Conservation (phyloP, 2,329 filamentous ascomycete species). For the Knoxdaviesia capensis region DNA sequence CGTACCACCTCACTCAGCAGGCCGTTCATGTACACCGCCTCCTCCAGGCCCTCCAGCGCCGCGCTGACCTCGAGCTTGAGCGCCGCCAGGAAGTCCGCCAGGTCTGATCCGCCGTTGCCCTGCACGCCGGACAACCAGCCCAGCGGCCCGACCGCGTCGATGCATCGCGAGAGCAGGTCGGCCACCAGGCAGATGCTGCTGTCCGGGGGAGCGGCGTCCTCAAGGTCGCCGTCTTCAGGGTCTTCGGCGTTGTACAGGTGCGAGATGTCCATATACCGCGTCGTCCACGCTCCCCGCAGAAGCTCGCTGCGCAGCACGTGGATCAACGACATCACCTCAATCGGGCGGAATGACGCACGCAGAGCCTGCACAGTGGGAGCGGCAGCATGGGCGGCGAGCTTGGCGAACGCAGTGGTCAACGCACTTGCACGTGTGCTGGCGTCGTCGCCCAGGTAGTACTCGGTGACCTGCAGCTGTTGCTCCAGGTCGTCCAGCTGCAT, state of each 20-base stretch:
- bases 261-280: conserved; percentile 43
- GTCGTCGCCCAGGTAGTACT: conserved; percentile 46
- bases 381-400: conserved; percentile 45
- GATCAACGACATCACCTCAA: conserved; percentile 52
- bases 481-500: conserved; percentile 41
- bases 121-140: conserved; percentile 52
- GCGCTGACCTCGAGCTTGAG: conserved; percentile 50
- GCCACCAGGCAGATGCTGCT: conserved; percentile 51
- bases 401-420: conserved; percentile 47
- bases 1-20: conserved; percentile 45
- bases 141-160: conserved; percentile 55
- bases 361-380: conserved; percentile 40
- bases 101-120: conserved; percentile 28
- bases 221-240: conserved; percentile 17
- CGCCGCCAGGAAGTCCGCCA: conserved; percentile 42
- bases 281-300: conserved; percentile 56
- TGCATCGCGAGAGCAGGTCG: conserved; percentile 48
- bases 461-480: conserved; percentile 45
- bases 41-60: conserved; percentile 51
- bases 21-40: conserved; percentile 43
- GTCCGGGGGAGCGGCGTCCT: conserved; percentile 32
- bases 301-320: conserved; percentile 54
- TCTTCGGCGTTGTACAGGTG: conserved; percentile 13
- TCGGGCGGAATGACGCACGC: conserved; percentile 39
- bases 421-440: conserved; percentile 41